Evolutionary conservation across 2,329 filamentous ascomycete genomes (phyloP).

Genomic region (Scleromitrula shiraiana): DNA sequence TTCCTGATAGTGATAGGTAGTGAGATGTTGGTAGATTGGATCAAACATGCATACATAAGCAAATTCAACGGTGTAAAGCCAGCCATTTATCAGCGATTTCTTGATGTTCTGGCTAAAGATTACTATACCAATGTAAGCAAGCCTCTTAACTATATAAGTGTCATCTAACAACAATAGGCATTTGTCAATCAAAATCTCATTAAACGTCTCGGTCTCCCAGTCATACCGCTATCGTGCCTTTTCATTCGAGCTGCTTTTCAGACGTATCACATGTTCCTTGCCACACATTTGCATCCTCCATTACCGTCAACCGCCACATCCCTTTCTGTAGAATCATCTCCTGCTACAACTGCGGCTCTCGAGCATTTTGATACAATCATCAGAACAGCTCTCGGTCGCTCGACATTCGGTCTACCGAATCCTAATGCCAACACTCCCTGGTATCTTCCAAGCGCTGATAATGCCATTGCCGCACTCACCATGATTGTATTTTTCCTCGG

Average conservation of each 20-base stretch:
- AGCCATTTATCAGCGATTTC: slow-evolving; percentile 76
- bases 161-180: slow-evolving; percentile 43
- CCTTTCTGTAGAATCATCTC: slow-evolving; percentile 60
- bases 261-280: slow-evolving; percentile 96
- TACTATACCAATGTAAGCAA: slow-evolving; percentile 82
- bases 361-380: slow-evolving; percentile 73
- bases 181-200: slow-evolving; percentile 88
- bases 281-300: slow-evolving; percentile 73
- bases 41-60: slow-evolving; percentile 95
- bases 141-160: neutral
- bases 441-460: slow-evolving; percentile 46
- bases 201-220: slow-evolving; percentile 78
- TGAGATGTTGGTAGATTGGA: slow-evolving; percentile 93
- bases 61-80: slow-evolving; percentile 99
- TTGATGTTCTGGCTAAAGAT: slow-evolving; percentile 93
- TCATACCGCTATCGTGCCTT: slow-evolving; percentile 86
- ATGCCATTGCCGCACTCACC: slow-evolving; percentile 67
- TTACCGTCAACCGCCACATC: slow-evolving; percentile 59
- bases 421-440: slow-evolving; percentile 27
- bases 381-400: slow-evolving; percentile 66
- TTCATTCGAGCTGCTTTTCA: slow-evolving; percentile 93
- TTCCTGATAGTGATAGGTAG: slow-evolving; percentile 92
- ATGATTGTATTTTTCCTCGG: slow-evolving; percentile 82
- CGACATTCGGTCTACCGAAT: slow-evolving; percentile 49
- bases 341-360: slow-evolving; percentile 67